Percentiles rank a stretch among this genome's conserved stretches.
Conservation (phyloP, 495 filamentous ascomycete species). For the Hyphodiscus hymeniophilus region DNA sequence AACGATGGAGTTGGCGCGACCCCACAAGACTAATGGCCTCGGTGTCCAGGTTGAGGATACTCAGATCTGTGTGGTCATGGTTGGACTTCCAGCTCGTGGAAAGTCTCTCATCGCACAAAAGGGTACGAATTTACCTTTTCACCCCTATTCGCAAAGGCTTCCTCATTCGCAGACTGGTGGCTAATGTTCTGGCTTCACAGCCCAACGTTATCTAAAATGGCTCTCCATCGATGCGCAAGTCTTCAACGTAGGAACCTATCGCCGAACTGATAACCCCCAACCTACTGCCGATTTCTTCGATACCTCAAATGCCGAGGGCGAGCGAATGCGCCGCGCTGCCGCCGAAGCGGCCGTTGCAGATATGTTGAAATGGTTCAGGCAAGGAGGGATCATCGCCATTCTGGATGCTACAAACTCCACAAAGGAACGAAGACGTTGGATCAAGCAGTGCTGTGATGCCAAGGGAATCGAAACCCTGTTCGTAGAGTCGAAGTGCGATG, state of each 20-base stretch:
- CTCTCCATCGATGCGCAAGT: slow-evolving; percentile 84
- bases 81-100: slow-evolving; percentile 87
- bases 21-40: slow-evolving; percentile 37
- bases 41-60: slow-evolving; percentile 81
- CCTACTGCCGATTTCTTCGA: slow-evolving; percentile 92
- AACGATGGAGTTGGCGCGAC: slow-evolving; percentile 21
- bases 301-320: slow-evolving; percentile 76
- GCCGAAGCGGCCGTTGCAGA: slow-evolving; percentile 84
- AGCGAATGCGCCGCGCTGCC: slow-evolving; percentile 77
- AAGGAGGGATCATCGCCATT: slow-evolving; percentile 74
- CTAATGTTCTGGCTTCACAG: slow-evolving; percentile 34
- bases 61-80: slow-evolving; percentile 98
- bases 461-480: slow-evolving; percentile 85
- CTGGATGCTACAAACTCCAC: slow-evolving; percentile 95
- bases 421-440: slow-evolving; percentile 82
- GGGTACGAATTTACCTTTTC: slow-evolving; percentile 51
- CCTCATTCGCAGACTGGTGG: not conserved
- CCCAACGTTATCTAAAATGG: slow-evolving; percentile 92
- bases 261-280: slow-evolving; percentile 75
- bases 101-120: slow-evolving; percentile 97
- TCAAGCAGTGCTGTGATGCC: slow-evolving; percentile 58
- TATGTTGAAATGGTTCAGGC: slow-evolving; percentile 86
- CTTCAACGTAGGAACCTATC: slow-evolving; percentile 96
- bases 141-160: not conserved
- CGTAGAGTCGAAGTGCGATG: slow-evolving; percentile 92